Evolutionary conservation across 352 stramenopile genomes (phyloP).

Genomic region (Phytophthora europaea): DNA sequence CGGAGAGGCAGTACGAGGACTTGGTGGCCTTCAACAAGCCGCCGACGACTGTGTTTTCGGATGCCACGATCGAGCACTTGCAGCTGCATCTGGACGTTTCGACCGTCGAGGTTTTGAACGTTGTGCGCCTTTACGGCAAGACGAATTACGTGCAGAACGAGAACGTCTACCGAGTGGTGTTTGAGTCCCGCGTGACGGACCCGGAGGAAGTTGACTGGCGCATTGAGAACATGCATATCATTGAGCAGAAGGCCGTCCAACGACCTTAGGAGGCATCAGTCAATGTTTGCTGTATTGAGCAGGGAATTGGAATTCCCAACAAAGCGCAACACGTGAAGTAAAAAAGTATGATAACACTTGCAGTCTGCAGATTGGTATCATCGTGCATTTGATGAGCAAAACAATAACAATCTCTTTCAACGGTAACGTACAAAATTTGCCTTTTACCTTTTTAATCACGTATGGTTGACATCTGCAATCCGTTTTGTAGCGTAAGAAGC

Average conservation of each 20-base stretch:
- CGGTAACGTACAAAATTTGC: too few species aligned
- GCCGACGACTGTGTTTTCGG: neutral
- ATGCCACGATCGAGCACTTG: slow-evolving; percentile 51
- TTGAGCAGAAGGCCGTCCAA: slow-evolving; percentile 28
- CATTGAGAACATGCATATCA: slow-evolving; percentile 47
- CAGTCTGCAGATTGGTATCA: too few species aligned
- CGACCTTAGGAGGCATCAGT: neutral
- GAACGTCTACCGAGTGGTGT: slow-evolving; percentile 49
- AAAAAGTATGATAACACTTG: too few species aligned
- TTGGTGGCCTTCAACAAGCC: slow-evolving; percentile 30
- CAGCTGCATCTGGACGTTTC: slow-evolving; percentile 46
- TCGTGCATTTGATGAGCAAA: too few species aligned
- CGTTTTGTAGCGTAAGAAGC: too few species aligned
- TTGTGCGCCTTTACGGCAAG: slow-evolving; percentile 34
- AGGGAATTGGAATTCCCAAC: too few species aligned
- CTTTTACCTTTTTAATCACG: too few species aligned
- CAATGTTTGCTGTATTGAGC: too few species aligned
- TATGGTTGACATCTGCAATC: too few species aligned
- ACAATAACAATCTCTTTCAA: too few species aligned
- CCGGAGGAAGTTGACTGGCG: slow-evolving; percentile 75
- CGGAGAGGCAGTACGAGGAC: slow-evolving; percentile 49
- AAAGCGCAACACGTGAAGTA: too few species aligned
- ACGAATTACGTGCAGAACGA: slow-evolving; percentile 38
- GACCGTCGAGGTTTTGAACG: slow-evolving; percentile 53
- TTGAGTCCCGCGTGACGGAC: slow-evolving; percentile 68